Conservation (phyloP, 2,329 filamentous ascomycete genomes). For the Fusarium sp. region DNA sequence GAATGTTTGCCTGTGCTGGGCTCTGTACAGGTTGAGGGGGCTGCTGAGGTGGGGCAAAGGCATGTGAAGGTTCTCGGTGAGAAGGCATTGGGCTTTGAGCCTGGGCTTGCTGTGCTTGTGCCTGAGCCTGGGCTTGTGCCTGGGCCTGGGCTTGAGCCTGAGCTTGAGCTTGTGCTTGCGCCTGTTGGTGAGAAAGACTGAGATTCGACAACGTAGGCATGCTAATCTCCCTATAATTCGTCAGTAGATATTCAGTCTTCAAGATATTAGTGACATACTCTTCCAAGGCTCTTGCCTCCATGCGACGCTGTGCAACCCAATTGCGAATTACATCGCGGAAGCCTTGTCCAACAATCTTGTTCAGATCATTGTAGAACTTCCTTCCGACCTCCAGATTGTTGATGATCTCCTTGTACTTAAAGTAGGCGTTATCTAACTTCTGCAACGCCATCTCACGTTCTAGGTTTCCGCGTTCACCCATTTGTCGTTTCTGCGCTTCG, state of each 20-base stretch:
- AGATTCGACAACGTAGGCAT: conserved; percentile 65
- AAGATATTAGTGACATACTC: conserved; percentile 63
- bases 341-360: conserved; percentile 80
- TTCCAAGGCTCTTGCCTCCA: conserved; percentile 84
- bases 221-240: conserved; percentile 58
- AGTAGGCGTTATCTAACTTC: conserved; percentile 88
- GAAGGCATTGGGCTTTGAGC: conserved; percentile 35
- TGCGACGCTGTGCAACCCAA: conserved; percentile 83
- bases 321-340: conserved; percentile 83
- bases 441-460: conserved; percentile 91
- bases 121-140: neutral
- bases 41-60: conserved; percentile 27
- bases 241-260: conserved; percentile 8
- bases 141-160: neutral
- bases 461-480: conserved; percentile 69
- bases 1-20: conserved; percentile 63
- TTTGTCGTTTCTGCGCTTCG: conserved; percentile 74
- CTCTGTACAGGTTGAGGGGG: conserved; percentile 43
- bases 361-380: conserved; percentile 97
- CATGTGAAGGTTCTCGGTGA: conserved; percentile 24
- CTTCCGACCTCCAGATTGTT: conserved; percentile 90
- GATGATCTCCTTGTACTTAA: conserved; percentile 96
- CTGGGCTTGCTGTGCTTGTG: conserved; percentile 31
- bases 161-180: conserved; percentile 8
- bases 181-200: conserved; percentile 51